These are phyloP conservation scores for Pseudohalonectria lignicola DNA, from an alignment of 2,329 filamentous ascomycete genomes.

Conservation along the genomic window DNA sequence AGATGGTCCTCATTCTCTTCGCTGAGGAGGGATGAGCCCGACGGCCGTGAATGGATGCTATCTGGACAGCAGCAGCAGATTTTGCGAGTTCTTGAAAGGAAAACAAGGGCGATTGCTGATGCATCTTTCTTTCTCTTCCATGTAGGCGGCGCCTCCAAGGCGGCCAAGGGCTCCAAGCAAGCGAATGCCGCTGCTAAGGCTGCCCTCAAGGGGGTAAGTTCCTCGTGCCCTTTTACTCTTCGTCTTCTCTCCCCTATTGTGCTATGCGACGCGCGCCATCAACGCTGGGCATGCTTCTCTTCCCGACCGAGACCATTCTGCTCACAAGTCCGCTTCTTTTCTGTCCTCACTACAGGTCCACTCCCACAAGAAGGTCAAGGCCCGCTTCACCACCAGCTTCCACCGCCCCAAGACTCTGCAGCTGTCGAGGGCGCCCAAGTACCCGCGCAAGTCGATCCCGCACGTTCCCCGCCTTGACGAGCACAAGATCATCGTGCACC, in stretches of 20 bases:
- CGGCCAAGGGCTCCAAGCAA: slow-evolving; percentile 64
- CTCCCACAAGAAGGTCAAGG: slow-evolving; percentile 80
- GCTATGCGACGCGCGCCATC: no score
- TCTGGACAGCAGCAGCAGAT: slow-evolving; percentile 58
- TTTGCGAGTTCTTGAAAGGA: slow-evolving; percentile 65
- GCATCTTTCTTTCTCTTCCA: slow-evolving; percentile 29
- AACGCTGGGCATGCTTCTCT: no score
- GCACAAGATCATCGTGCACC: slow-evolving; percentile 96
- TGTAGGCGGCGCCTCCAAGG: slow-evolving; percentile 41
- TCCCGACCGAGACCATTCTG: background rate
- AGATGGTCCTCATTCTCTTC: no score
- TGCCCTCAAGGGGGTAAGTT: slow-evolving; percentile 87
- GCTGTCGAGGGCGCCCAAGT: slow-evolving; percentile 85
- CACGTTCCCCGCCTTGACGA: slow-evolving; percentile 87
- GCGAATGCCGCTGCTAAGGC: slow-evolving; percentile 90
- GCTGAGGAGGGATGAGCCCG: no score
- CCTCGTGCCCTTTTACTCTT: slow-evolving; percentile 7
- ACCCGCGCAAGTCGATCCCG: slow-evolving; percentile 90
- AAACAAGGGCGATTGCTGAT: slow-evolving; percentile 63
- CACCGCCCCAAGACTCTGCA: slow-evolving; percentile 94
- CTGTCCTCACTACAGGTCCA: slow-evolving; percentile 30
- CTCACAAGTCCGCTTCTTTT: background rate
- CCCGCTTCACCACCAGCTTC: slow-evolving; percentile 88
- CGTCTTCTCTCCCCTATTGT: background rate
- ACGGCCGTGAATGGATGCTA: no score